Conservation (phyloP, 225 moss, liverwort and hornwort species). For the Polytrichum formosum region DNA sequence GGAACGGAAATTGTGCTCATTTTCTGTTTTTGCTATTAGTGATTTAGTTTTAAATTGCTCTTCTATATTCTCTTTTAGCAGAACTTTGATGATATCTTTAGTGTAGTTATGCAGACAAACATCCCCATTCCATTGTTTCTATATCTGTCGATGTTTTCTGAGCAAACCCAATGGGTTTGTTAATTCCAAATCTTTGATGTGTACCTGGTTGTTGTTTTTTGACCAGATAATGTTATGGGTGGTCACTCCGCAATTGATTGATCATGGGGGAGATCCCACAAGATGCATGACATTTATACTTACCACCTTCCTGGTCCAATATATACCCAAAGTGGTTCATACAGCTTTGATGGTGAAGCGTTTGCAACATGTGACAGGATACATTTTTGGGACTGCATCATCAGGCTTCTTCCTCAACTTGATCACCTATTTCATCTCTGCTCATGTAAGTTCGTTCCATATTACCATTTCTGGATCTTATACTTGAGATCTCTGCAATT, state of each 20-base stretch:
- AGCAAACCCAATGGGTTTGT: not conserved
- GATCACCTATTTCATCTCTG: constrained; percentile 47
- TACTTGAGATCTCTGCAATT: not conserved
- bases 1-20: constrained; percentile 1
- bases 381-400: constrained; percentile 68
- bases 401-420: constrained; percentile 66
- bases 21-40: too few species aligned
- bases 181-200: not conserved
- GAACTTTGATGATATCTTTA: not conserved
- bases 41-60: too few species aligned
- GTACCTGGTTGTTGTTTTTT: constrained; percentile 6
- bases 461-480: not conserved
- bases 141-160: not conserved
- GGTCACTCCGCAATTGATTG: constrained; percentile 43
- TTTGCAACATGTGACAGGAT: constrained; percentile 69
- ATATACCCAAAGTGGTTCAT: constrained; percentile 62
- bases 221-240: constrained; percentile 59
- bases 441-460: constrained; percentile 48
- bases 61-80: too few species aligned
- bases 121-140: not conserved
- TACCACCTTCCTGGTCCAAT: constrained; percentile 53
- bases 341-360: constrained; percentile 43
- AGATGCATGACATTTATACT: constrained; percentile 41
- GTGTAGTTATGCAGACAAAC: not conserved
- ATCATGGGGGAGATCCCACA: constrained; percentile 26